These are phyloP conservation scores for Pseudozyma thailandica DNA, from an alignment of 1,284 basidiomycete genomes.

Conservation along the genomic window DNA sequence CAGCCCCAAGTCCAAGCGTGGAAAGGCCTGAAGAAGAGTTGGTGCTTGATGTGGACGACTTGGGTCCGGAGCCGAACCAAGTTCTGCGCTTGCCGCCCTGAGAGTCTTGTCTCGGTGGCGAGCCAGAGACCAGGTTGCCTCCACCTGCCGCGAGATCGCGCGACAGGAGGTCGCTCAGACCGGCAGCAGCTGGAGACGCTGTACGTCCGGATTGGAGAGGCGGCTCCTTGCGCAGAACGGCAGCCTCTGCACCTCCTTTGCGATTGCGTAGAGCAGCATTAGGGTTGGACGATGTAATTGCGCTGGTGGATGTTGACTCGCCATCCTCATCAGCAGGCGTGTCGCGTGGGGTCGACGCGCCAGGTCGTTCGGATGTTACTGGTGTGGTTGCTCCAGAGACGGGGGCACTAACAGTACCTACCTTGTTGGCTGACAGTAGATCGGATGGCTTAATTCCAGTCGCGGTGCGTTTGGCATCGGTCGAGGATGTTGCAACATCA, in stretches of 20 bases:
- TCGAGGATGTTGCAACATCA: slow-evolving; percentile 6
- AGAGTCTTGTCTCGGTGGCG: slow-evolving; percentile 34
- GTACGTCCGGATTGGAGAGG: slow-evolving; percentile 17
- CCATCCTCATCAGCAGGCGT: slow-evolving; percentile 3
- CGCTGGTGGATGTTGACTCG: slow-evolving; percentile 21
- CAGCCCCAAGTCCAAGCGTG: slow-evolving; percentile 26
- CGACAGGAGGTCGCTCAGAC: slow-evolving; percentile 45
- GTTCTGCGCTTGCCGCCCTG: slow-evolving; percentile 40
- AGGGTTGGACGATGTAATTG: slow-evolving; percentile 5
- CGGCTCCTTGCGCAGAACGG: slow-evolving; percentile 11
- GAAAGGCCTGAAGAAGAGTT: slow-evolving; percentile 35
- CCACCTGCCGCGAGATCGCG: slow-evolving; percentile 44
- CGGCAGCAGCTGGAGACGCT: slow-evolving; percentile 43
- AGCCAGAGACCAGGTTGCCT: slow-evolving; percentile 20
- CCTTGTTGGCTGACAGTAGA: slow-evolving; percentile 24
- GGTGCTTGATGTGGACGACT: slow-evolving; percentile 27
- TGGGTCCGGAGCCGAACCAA: slow-evolving; percentile 39
- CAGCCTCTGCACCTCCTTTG: slow-evolving; percentile 17
- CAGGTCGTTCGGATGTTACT: slow-evolving; percentile 6
- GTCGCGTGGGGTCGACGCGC: slow-evolving; percentile 1
- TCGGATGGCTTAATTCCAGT: slow-evolving; percentile 23
- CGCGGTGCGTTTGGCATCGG: slow-evolving; percentile 7
- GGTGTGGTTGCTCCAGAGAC: slow-evolving; percentile 42
- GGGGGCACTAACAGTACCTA: slow-evolving; percentile 37
- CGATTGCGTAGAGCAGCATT: slow-evolving; percentile 39